These are phyloP conservation scores for Sporothrix brunneoviolacea DNA, from an alignment of 2,329 filamentous ascomycete genomes.

Conservation along the genomic window DNA sequence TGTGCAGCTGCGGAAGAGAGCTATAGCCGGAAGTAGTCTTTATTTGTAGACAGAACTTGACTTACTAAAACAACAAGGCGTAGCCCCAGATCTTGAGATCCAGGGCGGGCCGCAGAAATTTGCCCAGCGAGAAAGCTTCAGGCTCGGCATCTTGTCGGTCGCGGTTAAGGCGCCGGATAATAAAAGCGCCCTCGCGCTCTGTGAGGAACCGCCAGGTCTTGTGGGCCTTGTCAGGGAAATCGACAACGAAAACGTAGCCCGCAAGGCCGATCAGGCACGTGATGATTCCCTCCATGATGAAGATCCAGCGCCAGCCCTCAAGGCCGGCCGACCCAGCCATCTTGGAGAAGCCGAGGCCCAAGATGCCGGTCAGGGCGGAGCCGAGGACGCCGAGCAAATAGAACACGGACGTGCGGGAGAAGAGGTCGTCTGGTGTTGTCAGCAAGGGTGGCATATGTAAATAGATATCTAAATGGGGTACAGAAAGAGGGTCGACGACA, in stretches of 20 bases:
- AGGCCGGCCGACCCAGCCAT: background rate
- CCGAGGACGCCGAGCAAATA: background rate
- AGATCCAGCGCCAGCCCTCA: conserved; percentile 1
- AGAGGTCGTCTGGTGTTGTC: background rate
- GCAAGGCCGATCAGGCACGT: background rate
- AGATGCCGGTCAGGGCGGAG: background rate
- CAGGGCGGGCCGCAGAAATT: background rate
- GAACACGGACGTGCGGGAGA: conserved; percentile 1
- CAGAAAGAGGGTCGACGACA: too few species aligned
- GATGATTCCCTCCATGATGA: background rate
- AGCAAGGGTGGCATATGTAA: too few species aligned
- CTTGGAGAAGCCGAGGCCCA: background rate
- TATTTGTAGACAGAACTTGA: too few species aligned
- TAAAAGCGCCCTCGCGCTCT: background rate
- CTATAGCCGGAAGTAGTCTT: too few species aligned
- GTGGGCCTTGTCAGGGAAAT: background rate
- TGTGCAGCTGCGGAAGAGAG: background rate
- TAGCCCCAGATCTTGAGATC: background rate
- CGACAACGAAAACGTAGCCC: background rate
- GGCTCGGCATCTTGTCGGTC: background rate
- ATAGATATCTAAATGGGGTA: too few species aligned
- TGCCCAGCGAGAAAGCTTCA: background rate
- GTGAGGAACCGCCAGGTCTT: background rate
- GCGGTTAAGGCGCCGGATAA: background rate
- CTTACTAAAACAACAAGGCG: background rate